phyloP scores from a whole-genome alignment of 75 land plant species.

The Pinus albicaulis region DNA sequence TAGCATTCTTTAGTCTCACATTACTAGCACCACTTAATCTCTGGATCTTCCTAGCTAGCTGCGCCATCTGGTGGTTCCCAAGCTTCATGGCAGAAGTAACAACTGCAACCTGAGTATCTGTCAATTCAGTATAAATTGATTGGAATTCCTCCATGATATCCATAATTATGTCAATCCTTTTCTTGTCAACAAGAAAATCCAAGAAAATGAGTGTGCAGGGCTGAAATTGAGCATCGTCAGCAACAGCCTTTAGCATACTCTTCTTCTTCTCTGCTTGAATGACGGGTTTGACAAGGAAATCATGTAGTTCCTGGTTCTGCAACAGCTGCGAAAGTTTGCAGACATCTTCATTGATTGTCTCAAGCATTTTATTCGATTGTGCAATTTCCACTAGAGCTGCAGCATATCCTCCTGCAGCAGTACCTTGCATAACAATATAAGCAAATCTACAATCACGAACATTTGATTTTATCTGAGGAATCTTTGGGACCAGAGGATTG shows the following conservation, averaged over 20 bases:
- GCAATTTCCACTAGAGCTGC: constrained; percentile 17
- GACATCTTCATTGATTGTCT: constrained; percentile 22
- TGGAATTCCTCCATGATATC: constrained; percentile 11
- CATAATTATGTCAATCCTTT: constrained; percentile 14
- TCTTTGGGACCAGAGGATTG: constrained; percentile 20
- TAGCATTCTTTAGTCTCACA: constrained; percentile 48
- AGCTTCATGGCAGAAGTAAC: constrained; percentile 61
- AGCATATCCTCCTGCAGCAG: constrained; percentile 25
- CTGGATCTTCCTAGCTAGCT: constrained; percentile 60
- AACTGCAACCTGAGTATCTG: constrained; percentile 39
- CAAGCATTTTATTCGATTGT: constrained; percentile 17
- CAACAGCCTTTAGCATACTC: constrained; percentile 19
- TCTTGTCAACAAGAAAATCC: constrained; percentile 19
- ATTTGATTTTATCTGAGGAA: background rate
- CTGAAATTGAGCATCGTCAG: constrained; percentile 16
- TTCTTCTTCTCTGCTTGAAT: constrained; percentile 30
- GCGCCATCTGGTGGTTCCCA: constrained; percentile 37
- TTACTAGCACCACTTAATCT: constrained; percentile 40
- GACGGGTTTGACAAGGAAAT: constrained; percentile 25
- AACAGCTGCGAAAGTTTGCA: constrained; percentile 16
- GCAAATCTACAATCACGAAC: constrained; percentile 4
- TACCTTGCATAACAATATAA: constrained; percentile 16
- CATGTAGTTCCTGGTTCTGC: constrained; percentile 22
- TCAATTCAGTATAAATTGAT: background rate
- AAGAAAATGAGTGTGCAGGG: constrained; percentile 10